Evolutionary conservation across 768 basidiomycete genomes (phyloP).

Genomic region (Macrolepiota dolichaula): DNA sequence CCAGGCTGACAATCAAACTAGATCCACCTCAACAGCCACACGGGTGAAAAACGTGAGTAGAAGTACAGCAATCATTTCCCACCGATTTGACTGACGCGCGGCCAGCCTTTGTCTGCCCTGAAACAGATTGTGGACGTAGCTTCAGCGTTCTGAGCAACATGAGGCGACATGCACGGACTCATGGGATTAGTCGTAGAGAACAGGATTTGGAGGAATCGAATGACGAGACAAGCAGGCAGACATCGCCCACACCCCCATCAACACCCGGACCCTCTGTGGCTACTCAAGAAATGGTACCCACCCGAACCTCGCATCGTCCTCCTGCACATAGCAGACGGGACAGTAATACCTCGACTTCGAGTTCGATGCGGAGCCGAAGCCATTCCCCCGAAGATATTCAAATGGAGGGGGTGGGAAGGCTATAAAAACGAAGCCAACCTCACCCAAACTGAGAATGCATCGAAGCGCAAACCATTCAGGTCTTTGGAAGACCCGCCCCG

Average conservation of each 20-base stretch:
- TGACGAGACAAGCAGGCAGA: conserved; percentile 41
- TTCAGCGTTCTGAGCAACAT: conserved; percentile 89
- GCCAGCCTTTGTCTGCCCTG: conserved; percentile 72
- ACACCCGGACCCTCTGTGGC: not conserved
- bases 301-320: not conserved
- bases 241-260: conserved; percentile 10
- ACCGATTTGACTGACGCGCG: not conserved
- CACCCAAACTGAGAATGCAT: not conserved
- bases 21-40: conserved; percentile 86
- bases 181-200: conserved; percentile 34
- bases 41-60: conserved; percentile 77
- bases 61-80: conserved; percentile 4
- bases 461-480: not conserved
- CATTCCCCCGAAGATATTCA: conserved; percentile 32
- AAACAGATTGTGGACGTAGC: conserved; percentile 71
- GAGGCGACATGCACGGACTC: conserved; percentile 80
- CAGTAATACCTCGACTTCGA: conserved; percentile 39
- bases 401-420: conserved; percentile 20
- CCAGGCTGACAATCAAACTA: conserved; percentile 23
- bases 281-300: conserved; percentile 11
- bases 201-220: conserved; percentile 38
- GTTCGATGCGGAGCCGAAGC: conserved; percentile 38
- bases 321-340: conserved; percentile 30
- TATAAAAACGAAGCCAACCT: conserved; percentile 29
- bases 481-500: not conserved